Evolutionary conservation across 176 grass and related monocot genomes (phyloP).

Genomic region (Cenchrus purpureus): DNA sequence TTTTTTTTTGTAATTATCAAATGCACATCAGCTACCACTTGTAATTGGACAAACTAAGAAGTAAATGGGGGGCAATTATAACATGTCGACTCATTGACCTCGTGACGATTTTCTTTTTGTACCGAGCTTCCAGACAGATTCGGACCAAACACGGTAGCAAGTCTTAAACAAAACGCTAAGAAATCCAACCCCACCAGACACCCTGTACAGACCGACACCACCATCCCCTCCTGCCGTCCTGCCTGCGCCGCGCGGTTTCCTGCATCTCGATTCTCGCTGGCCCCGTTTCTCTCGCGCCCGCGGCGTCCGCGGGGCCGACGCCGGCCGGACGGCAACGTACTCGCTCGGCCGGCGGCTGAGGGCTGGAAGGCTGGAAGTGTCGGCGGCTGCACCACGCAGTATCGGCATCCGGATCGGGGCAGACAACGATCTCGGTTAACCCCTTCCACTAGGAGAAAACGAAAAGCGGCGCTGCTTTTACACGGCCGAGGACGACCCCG

Average conservation of each 20-base stretch:
- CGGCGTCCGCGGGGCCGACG: background rate
- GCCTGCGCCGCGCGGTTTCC: background rate
- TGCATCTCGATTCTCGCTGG: background rate
- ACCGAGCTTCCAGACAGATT: too few species aligned
- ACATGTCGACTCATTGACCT: too few species aligned
- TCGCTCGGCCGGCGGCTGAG: too few species aligned
- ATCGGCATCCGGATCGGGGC: background rate
- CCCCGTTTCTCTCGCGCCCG: background rate
- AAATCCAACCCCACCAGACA: background rate
- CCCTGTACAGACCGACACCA: background rate
- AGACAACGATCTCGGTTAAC: constrained; percentile 31
- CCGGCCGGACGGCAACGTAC: too few species aligned
- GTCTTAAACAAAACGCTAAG: too few species aligned
- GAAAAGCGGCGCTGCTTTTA: constrained; percentile 26
- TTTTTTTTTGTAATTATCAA: too few species aligned
- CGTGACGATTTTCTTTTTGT: too few species aligned
- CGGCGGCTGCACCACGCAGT: constrained; percentile 10
- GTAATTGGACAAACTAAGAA: too few species aligned
- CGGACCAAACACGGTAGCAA: too few species aligned
- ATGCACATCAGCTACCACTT: too few species aligned
- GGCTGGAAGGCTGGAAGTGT: background rate
- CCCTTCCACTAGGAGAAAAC: background rate
- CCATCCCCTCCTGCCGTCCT: too few species aligned
- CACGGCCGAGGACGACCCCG: constrained; percentile 22
- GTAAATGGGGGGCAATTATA: too few species aligned